Conservation (phyloP, 2,329 filamentous ascomycete species). For the Spiromastix sp. region DNA sequence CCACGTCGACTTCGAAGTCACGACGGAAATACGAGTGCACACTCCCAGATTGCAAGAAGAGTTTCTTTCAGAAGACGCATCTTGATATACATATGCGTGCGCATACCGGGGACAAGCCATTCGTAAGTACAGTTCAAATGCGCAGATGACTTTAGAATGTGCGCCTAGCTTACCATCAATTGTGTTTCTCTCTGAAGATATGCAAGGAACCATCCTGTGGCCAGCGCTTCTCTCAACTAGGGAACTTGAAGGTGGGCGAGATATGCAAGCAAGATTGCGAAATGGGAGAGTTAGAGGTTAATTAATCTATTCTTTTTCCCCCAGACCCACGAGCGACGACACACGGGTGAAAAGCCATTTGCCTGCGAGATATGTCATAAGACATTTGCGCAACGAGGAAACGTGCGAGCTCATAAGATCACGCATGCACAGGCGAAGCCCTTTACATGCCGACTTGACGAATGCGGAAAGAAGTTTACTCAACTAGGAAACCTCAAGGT, state of each 20-base stretch:
- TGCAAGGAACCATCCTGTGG: slow-evolving; percentile 66
- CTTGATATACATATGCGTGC: slow-evolving; percentile 79
- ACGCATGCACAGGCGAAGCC: slow-evolving; percentile 70
- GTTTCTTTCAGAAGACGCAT: slow-evolving; percentile 85
- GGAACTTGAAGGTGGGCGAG: slow-evolving; percentile 67
- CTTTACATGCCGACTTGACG: slow-evolving; percentile 70
- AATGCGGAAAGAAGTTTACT: slow-evolving; percentile 79
- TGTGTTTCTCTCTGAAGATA: slow-evolving; percentile 29
- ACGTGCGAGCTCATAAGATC: slow-evolving; percentile 72
- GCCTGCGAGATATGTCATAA: slow-evolving; percentile 71
- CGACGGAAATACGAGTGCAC: slow-evolving; percentile 63
- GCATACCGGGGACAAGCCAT: slow-evolving; percentile 85
- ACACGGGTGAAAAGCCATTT: slow-evolving; percentile 80
- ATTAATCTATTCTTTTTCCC: slow-evolving; percentile 5
- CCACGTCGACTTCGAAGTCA: slow-evolving; percentile 27
- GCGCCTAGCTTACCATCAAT: slow-evolving; percentile 1
- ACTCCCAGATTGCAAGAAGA: slow-evolving; percentile 64
- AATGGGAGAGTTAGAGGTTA: slow-evolving; percentile 1
- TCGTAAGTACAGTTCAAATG: slow-evolving; percentile 49
- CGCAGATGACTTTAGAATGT: neutral
- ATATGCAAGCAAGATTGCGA: neutral
- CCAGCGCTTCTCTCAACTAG: slow-evolving; percentile 76
- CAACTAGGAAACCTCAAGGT: slow-evolving; percentile 90
- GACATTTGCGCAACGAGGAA: slow-evolving; percentile 74
- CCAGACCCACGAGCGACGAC: slow-evolving; percentile 75